Percentiles rank a stretch among this genome's conserved stretches.
Evolutionary conservation across 202 grass and related monocot species (phyloP).

Genomic region (Carex sylvatica): DNA sequence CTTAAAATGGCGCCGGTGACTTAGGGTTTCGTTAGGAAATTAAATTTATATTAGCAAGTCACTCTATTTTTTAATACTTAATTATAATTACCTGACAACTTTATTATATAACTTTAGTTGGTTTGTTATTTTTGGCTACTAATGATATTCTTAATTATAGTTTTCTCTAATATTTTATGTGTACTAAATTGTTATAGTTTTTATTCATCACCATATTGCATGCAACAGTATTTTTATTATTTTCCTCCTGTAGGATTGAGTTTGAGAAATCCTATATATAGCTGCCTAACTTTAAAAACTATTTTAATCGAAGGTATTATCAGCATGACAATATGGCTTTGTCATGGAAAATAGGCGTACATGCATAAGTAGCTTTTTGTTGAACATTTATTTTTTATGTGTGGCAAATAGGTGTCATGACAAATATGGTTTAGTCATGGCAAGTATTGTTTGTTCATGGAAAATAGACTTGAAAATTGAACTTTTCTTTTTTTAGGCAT

Average conservation of each 20-base stretch:
- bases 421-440: no score
- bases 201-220: not conserved
- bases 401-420: no score
- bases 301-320: not conserved
- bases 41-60: no score
- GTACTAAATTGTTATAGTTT: no score
- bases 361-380: not conserved
- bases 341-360: not conserved
- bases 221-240: not conserved
- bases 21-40: conserved; percentile 13
- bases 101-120: no score
- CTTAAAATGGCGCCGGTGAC: conserved; percentile 17
- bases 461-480: not conserved
- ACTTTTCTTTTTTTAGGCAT: not conserved
- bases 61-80: no score
- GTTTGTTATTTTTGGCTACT: not conserved
- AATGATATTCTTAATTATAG: not conserved
- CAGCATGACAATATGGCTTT: not conserved
- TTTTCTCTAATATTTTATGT: not conserved
- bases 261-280: not conserved
- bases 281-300: not conserved
- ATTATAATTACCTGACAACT: no score
- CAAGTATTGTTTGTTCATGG: not conserved
- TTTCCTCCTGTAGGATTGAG: not conserved
- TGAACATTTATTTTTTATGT: no score